A percentile compares a stretch with the other conserved stretches of the same genome.
Conservation (phyloP, 345 rosid genomes). For the Syzygium oleosum region DNA sequence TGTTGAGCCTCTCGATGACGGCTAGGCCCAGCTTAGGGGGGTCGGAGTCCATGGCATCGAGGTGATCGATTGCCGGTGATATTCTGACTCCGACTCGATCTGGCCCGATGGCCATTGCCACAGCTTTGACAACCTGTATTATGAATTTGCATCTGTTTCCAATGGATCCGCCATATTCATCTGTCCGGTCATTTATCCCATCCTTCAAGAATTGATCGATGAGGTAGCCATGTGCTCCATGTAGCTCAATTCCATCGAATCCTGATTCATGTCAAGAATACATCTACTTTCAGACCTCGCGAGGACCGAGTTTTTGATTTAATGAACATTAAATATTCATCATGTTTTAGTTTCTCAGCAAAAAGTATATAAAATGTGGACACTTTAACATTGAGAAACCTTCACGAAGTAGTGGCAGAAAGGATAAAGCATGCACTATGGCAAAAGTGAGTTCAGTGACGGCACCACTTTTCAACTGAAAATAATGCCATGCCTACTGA, state of each 20-base stretch:
- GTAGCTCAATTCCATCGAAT: slow-evolving; percentile 12
- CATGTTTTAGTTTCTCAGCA: background rate
- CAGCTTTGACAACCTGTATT: slow-evolving; percentile 9
- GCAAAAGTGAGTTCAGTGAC: background rate
- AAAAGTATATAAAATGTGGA: background rate
- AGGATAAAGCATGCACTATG: background rate
- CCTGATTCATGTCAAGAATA: background rate
- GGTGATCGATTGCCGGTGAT: slow-evolving; percentile 9
- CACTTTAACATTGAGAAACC: background rate
- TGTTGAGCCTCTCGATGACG: slow-evolving; percentile 7
- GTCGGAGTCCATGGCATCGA: slow-evolving; percentile 10
- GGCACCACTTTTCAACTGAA: background rate
- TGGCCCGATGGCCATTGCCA: background rate
- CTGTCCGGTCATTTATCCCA: slow-evolving; percentile 7
- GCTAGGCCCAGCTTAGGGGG: slow-evolving; percentile 5
- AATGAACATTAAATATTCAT: background rate
- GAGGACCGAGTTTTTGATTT: background rate
- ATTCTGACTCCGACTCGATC: slow-evolving; percentile 5
- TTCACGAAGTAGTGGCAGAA: background rate
- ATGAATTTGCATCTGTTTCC: slow-evolving; percentile 5
- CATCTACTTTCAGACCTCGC: background rate
- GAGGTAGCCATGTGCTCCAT: slow-evolving; percentile 16
- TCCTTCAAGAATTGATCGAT: slow-evolving; percentile 13
- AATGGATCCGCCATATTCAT: slow-evolving; percentile 9
- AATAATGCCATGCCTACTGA: background rate